A percentile compares a stretch with the other conserved stretches of the same genome.
phyloP scores from a whole-genome alignment of 1,284 basidiomycete species.

The Grifola frondosa region DNA sequence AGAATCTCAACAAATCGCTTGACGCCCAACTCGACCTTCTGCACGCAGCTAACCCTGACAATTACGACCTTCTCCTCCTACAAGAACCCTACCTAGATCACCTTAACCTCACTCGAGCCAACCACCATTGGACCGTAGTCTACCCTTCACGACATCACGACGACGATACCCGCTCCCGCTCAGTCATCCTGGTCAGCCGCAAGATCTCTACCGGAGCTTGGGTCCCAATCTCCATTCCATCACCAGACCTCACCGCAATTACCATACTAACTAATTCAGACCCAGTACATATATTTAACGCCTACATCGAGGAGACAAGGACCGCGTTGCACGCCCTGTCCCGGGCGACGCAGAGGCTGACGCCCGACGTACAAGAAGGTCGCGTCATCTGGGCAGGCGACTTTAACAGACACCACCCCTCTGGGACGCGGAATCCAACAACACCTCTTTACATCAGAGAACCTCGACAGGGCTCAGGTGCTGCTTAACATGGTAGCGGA shows the following conservation, averaged over 20 bases:
- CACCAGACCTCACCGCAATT: constrained; percentile 31
- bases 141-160: constrained; percentile 28
- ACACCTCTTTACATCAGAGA: constrained; percentile 32
- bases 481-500: constrained; percentile 22
- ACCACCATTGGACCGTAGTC: constrained; percentile 24
- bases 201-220: constrained; percentile 27
- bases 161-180: constrained; percentile 13
- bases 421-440: constrained; percentile 43
- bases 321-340: constrained; percentile 17
- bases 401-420: constrained; percentile 51
- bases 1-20: constrained; percentile 30
- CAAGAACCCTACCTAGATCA: constrained; percentile 37
- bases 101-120: constrained; percentile 14
- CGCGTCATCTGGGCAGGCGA: constrained; percentile 41
- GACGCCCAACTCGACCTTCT: constrained; percentile 26
- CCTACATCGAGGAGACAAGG: constrained; percentile 36
- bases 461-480: constrained; percentile 16
- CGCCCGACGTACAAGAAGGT: background rate
- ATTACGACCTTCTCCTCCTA: constrained; percentile 30
- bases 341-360: background rate
- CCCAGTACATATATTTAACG: constrained; percentile 31
- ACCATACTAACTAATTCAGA: constrained; percentile 14
- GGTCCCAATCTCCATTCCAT: constrained; percentile 20
- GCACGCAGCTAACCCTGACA: constrained; percentile 9
- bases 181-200: constrained; percentile 31